Base-by-base conservation (phyloP, 2,329 filamentous ascomycete genomes). In the Keithomyces neogunnii region DNA sequence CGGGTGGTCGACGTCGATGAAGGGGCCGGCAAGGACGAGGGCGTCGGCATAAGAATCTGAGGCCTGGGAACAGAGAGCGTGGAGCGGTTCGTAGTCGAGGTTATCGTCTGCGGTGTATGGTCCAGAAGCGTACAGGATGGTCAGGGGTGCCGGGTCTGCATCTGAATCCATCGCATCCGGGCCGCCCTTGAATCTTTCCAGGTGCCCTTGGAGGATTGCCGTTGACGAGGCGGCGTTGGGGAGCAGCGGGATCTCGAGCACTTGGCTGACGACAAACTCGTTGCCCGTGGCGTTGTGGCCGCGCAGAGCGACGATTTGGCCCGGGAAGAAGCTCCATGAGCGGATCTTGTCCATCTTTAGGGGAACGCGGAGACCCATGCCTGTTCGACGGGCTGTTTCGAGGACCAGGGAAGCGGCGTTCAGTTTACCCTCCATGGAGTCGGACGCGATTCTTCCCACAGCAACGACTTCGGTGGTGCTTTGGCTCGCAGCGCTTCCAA, bases 101-200 rank as follows among this genome's bases (percentile, higher is more conserved):
- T 95, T 95, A 61, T 92, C 88, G 59, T 97, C 91, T 3, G 90
- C 83, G 0, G 91, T 96, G 68, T 95, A 99, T 0, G 93, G 93
- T 0, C 93, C 93, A 0, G 89, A 81, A 2, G 86, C 89, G 53
- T 92, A 77, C 38, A 96, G 68, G 48, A 95, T 73, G 60, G 79
- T 90, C 19, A 97, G 69, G 1, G 92, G 90, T 7, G 81, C 73
- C 1, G 81, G 77, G 11, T 68, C 64, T 3, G 61, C 55, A 50
- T 68, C 69, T 2, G 75, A 71, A 38, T 78, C 83, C 78, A 84
- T 82, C 29, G 76, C 77, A 55, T 84, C 82, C 0, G 80, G 76
- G 1, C 77, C 79, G 45, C 82, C 82, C 19, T 80, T 78, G 9
- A 95, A 75, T 53, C 83, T 82, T 50, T 87, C 76, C 45, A 86